These are phyloP conservation scores for Huiozyma sinensis DNA, from an alignment of 805 yeast species.

Conservation along the genomic window DNA sequence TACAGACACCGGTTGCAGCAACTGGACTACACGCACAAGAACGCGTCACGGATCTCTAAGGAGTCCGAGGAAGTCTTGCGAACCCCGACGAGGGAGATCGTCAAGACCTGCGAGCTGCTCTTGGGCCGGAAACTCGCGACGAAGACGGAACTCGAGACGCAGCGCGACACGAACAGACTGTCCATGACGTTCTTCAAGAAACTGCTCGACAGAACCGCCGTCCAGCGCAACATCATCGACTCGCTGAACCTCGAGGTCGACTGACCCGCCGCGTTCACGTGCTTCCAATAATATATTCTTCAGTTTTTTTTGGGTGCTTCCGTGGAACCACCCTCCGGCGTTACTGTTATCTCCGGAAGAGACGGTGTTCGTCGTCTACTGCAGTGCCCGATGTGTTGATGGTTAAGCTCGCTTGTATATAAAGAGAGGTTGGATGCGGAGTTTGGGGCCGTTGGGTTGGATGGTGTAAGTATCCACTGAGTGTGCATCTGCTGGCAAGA, in stretches of 20 bases:
- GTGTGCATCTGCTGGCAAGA: no score
- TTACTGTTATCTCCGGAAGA: no score
- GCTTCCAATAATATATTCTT: no score
- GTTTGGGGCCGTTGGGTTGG: no score
- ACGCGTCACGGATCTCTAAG: slow-evolving; percentile 66
- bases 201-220: slow-evolving; percentile 13
- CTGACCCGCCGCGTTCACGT: slow-evolving; percentile 3
- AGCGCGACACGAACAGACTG: slow-evolving; percentile 14
- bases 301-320: no score
- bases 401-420: no score
- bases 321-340: no score
- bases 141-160: slow-evolving; percentile 18
- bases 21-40: slow-evolving; percentile 67
- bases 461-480: no score
- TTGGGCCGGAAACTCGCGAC: slow-evolving; percentile 19
- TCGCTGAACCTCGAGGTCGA: slow-evolving; percentile 24
- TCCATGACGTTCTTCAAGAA: slow-evolving; percentile 21
- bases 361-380: no score
- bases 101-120: slow-evolving; percentile 22
- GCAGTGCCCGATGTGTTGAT: no score
- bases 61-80: slow-evolving; percentile 76
- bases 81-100: slow-evolving; percentile 73
- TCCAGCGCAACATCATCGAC: slow-evolving; percentile 16
- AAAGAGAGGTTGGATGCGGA: no score
- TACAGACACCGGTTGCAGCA: slow-evolving; percentile 50